Base-by-base conservation (phyloP, 805 yeast species). In the Kluyveromyces wickerhamii region DNA sequence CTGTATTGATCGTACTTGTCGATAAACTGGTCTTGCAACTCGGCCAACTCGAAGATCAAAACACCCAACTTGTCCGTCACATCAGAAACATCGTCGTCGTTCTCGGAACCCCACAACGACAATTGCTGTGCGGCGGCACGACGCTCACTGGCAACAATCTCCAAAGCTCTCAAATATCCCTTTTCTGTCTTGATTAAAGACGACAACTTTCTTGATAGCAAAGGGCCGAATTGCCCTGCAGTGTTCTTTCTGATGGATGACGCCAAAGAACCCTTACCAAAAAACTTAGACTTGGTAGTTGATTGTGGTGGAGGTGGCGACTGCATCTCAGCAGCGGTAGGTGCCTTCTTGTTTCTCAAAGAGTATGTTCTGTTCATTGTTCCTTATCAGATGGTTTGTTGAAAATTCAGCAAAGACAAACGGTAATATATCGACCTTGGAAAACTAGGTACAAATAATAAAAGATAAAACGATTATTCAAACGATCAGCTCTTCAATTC, bases 291-390 rank as follows among this genome's bases (percentile, higher is more conserved):
- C 41, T 71, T 53, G 69, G 86, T 86, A 54, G 96, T 82, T 36
- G 95, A 68, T 21, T 96, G 78, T 27, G 95, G 79, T 46, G 96
- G 97, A 31, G 97, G 97, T 21, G 97, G 96, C 33, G 83, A 73
- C 60, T 81, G 88, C 65, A 89, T 65, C 66, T 89, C 96, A 47
- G 95, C 76, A 41, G 97, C 97, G 38, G 98, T 88, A 43, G 98
- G 98, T 25, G 96, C 97, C 65, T 95, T 83, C 37, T 80, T 63
- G 52, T 87, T 79, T 76, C 98, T 87, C 66, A 89, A 72, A 22
- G 98, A 89, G 67, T 92, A 92, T 33, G 98, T 89, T 79, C 96
- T 83, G 74, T 89, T 96, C 98, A 92, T 92, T 46, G 19, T 14
- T 16, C 6, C 23, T 21, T n/a, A n/a, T n/a, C n/a, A n/a, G n/a